These are phyloP conservation scores for Mycosarcoma mackinlayi DNA, from an alignment of 1,284 basidiomycete genomes.

Conservation along the genomic window DNA sequence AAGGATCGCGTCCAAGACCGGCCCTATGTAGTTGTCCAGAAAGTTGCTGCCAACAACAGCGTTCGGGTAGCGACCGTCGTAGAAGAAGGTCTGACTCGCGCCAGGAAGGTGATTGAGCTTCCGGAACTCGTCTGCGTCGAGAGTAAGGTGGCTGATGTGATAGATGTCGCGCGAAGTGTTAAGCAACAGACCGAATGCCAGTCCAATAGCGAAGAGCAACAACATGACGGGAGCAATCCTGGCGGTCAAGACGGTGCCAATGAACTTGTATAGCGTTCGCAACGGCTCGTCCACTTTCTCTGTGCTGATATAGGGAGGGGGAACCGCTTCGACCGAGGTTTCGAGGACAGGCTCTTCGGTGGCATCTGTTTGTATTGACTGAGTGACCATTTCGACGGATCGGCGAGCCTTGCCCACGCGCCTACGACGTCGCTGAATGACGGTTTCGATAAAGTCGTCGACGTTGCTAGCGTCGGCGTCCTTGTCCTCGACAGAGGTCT, in stretches of 20 bases:
- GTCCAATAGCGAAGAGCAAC: conserved; percentile 22
- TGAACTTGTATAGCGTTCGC: background rate
- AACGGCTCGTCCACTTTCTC: background rate
- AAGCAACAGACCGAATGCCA: conserved; percentile 23
- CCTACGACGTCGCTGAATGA: conserved; percentile 44
- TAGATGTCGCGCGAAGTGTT: conserved; percentile 52
- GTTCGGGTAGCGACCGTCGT: conserved; percentile 40
- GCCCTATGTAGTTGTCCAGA: conserved; percentile 32
- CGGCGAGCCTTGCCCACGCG: conserved; percentile 39
- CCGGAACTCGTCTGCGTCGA: conserved; percentile 41
- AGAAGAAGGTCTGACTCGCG: conserved; percentile 26
- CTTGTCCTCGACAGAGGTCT: conserved; percentile 44
- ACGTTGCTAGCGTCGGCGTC: conserved; percentile 40
- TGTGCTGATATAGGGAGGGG: background rate
- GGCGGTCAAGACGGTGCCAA: conserved; percentile 9
- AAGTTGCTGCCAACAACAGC: conserved; percentile 41
- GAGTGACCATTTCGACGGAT: conserved; percentile 39
- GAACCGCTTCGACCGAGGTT: background rate
- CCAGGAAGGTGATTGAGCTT: conserved; percentile 37
- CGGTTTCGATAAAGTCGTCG: conserved; percentile 48
- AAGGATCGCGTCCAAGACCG: conserved; percentile 21
- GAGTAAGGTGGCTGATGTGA: conserved; percentile 30
- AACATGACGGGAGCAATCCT: conserved; percentile 16
- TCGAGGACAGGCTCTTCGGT: conserved; percentile 5
- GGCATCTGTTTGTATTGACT: conserved; percentile 39